These are phyloP conservation scores for Leccinellum rugosiceps DNA, from an alignment of 768 basidiomycete species.

Conservation along the genomic window DNA sequence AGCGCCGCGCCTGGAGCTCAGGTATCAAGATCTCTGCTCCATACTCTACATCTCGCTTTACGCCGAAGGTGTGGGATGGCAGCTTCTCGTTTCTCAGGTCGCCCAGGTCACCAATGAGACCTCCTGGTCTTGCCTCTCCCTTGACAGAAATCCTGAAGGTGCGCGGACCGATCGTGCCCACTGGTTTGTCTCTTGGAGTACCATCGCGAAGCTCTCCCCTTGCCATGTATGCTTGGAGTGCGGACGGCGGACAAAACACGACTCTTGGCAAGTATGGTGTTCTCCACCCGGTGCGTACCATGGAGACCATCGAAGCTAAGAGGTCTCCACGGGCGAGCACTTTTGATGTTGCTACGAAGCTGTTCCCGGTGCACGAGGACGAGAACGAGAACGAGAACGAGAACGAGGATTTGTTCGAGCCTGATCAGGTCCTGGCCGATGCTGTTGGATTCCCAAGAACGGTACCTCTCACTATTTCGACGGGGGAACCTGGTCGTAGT, in stretches of 20 bases:
- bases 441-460: constrained; percentile 24
- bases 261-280: constrained; percentile 16
- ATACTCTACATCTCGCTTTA: constrained; percentile 9
- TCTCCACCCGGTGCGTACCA: constrained; percentile 12
- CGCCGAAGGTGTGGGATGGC: constrained; percentile 18
- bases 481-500: neutral
- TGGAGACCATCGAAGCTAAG: constrained; percentile 14
- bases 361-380: constrained; percentile 32
- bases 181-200: constrained; percentile 45
- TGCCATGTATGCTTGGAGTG: constrained; percentile 36
- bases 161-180: constrained; percentile 26
- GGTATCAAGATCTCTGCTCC: constrained; percentile 40
- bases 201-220: constrained; percentile 54
- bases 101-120: constrained; percentile 1
- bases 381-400: constrained; percentile 11
- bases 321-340: constrained; percentile 18
- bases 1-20: constrained; percentile 67
- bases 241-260: constrained; percentile 34
- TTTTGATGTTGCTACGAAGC: constrained; percentile 14
- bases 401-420: constrained; percentile 33
- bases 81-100: neutral
- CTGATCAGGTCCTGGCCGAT: neutral
- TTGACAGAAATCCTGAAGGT: neutral
- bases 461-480: neutral
- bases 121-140: constrained; percentile 21